phyloP scores from a whole-genome alignment of 176 grass and related monocot species.

The Thalia dealbata region DNA sequence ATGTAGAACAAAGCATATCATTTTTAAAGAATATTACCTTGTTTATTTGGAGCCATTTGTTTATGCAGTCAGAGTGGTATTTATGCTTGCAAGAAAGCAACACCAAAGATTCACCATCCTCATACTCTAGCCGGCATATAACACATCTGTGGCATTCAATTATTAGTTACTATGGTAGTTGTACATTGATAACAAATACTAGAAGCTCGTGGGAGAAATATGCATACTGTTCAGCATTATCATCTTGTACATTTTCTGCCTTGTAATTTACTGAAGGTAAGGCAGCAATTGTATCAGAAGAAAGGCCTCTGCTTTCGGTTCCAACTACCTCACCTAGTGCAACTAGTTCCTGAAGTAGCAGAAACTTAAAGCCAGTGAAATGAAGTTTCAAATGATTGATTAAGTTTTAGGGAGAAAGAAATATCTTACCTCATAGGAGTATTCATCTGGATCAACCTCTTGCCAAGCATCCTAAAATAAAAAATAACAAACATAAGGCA shows the following conservation, averaged over 20 bases:
- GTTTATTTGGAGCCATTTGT: conserved; percentile 98
- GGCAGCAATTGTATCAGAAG: conserved; percentile 76
- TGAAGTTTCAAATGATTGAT: conserved; percentile 12
- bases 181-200: background rate
- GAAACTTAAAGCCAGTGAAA: conserved; percentile 16
- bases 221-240: conserved; percentile 87
- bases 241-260: conserved; percentile 62
- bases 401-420: background rate
- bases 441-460: conserved; percentile 96
- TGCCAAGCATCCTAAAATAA: conserved; percentile 84
- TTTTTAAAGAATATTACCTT: conserved; percentile 42
- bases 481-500: background rate
- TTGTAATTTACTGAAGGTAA: conserved; percentile 90
- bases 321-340: conserved; percentile 94
- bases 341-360: conserved; percentile 54
- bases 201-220: background rate
- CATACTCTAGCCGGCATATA: conserved; percentile 91
- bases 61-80: conserved; percentile 90
- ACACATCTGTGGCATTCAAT: conserved; percentile 65
- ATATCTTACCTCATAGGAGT: conserved; percentile 65
- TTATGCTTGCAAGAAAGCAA: conserved; percentile 80
- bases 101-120: conserved; percentile 83
- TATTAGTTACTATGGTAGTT: background rate
- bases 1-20: background rate
- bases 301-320: conserved; percentile 83